Evolutionary conservation across 306 rosid species (phyloP).

Genomic region (Vachellia pachyceras): DNA sequence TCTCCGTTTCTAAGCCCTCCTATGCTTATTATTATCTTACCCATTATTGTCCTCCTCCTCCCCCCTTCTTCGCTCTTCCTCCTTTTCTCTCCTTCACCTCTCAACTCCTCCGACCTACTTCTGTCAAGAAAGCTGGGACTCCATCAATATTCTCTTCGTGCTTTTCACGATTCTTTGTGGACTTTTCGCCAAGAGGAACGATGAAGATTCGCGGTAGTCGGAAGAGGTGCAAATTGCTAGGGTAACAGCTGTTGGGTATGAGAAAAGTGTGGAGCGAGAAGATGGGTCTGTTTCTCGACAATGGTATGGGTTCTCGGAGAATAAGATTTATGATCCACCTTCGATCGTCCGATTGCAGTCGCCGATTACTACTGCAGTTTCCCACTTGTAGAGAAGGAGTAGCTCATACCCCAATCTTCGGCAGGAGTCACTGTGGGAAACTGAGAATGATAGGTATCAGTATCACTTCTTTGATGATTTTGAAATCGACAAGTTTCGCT

Average conservation of each 20-base stretch:
- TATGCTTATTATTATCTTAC: slow-evolving; percentile 68
- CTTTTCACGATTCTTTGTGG: slow-evolving; percentile 72
- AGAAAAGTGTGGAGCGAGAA: neutral
- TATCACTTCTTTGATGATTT: slow-evolving; percentile 74
- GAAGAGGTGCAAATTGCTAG: neutral
- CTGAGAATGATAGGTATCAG: slow-evolving; percentile 46
- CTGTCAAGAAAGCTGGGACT: slow-evolving; percentile 84
- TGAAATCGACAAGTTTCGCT: slow-evolving; percentile 56
- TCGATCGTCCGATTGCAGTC: slow-evolving; percentile 22
- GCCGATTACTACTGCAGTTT: slow-evolving; percentile 34
- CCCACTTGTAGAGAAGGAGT: slow-evolving; percentile 63
- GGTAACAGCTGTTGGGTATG: neutral
- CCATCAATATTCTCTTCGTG: slow-evolving; percentile 70
- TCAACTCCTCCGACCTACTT: slow-evolving; percentile 51
- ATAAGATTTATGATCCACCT: slow-evolving; percentile 32
- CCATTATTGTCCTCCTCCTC: slow-evolving; percentile 52
- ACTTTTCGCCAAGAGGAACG: slow-evolving; percentile 62
- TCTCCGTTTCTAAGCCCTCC: slow-evolving; percentile 63
- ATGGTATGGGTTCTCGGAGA: slow-evolving; percentile 54
- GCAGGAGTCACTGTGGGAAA: slow-evolving; percentile 57
- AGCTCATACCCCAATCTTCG: slow-evolving; percentile 93
- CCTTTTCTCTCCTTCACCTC: slow-evolving; percentile 63
- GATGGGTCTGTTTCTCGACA: slow-evolving; percentile 44
- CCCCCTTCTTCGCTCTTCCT: slow-evolving; percentile 65
- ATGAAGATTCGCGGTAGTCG: slow-evolving; percentile 45